Base-by-base conservation (phyloP, 352 stramenopile species). In the Pythium coloratum region DNA sequence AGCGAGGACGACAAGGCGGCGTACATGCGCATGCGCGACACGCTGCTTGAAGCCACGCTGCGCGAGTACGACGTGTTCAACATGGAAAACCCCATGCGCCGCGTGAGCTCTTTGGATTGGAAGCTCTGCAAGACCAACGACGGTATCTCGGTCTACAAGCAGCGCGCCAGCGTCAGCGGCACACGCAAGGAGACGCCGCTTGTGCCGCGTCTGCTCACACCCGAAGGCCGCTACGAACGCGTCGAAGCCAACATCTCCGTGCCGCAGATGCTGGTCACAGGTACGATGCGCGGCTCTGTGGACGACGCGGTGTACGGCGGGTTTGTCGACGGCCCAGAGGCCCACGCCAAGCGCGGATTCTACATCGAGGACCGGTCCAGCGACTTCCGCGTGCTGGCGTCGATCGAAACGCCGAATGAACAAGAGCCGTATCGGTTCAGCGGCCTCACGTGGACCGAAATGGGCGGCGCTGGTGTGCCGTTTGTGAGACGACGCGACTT, bases 281-380 rank as follows among this genome's bases (percentile, higher is more conserved):
- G 64, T 34, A 49, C 55, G 26, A 65, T 70, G 64, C 56, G 49
- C 33, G 64, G 64, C 30, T 64, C 46, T 18, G 56, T 70, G 14
- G 64, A 70, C n/a, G 64, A 70, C 47, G 64, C 50, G 36, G n/a
- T 70, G 24, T 60, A 70, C 64, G 64, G 64, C 55, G 64, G 55
- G 9, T 65, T 70, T 26, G 56, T 65, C n/a, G 64, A 70, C 50
- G n/a, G 49, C 2, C 34, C 64, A 16, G 56, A 70, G 38, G 40
- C 44, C 34, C 55, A 65, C 56, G 49, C 47, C n/a, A 58, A 38
- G 56, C 64, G 64, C 3, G 57, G 56, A 1, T 65, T 49, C 38
- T 70, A 64, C 47, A 65, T 70, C 34, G 55, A 55, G 34, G 64
- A 70, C 57, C 26, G 28, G 6, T 60, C 57, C 32, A 57, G 28